Evolutionary conservation across 345 rosid species (phyloP), one percentile per base, ranked within the genome.

Genomic region (Bretschneidera sinensis): DNA sequence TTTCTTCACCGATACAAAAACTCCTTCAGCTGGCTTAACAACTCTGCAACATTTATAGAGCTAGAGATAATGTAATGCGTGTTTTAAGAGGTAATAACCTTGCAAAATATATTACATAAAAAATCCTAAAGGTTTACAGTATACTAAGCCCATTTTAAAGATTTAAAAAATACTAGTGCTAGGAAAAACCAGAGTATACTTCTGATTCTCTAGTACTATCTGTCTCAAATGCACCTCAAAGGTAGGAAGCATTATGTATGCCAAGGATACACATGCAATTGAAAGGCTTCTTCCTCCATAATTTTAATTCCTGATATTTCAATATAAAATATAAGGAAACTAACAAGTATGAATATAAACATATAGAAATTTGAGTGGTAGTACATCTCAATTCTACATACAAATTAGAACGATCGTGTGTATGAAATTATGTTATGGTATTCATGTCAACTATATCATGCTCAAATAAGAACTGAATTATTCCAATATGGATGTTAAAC

Each of bases 1-100:
- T 69, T 89, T 92, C 89, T 87, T 89, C 68, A 85, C 86, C 17
- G 98, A 85, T 23, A 88, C 95, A 62, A 79, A 84, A 66, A 73
- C 85, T 77, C 91, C 98, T 62, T 80, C 96, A 61, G 66, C 76
- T 63, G 85, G 96, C 75, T 72, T 72, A 51, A 89, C 94, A 57
- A 87, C 88, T 64, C 98, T 92, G 88, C 58, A 66, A 43, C 51
- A 74, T 64, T 71, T 45, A 59, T 51, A 50, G 2, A 55, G 47
- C 43, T 33, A 59, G 53, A 50, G 51, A 60, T 45, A 23, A 51
- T 35, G 20, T 10, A 66, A 64, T 13, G 21, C n/a, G 10, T 39
- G 45, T 7, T 39, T 39, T 11, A 9, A 11, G 16, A 39, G 4
- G 16, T 4, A 13, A 39, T 39, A 39, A 39, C 15, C 45, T 39